Conservation (phyloP, 1,139 yeast genomes). For the Nakaseomyces nivariensis region DNA sequence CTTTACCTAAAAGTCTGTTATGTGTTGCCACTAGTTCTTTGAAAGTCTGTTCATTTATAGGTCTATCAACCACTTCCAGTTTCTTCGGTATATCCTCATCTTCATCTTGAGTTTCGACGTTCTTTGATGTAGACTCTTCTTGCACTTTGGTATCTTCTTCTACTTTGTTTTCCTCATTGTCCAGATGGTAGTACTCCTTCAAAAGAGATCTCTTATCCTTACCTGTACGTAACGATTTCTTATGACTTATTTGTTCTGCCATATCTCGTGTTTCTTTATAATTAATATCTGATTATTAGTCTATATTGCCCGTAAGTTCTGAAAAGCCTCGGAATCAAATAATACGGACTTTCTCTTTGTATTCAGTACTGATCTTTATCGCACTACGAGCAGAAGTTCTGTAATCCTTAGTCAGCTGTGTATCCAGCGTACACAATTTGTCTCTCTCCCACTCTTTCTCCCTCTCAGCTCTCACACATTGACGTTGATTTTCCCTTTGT, state of each 20-base stretch:
- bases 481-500: not conserved
- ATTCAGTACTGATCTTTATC: too few relatives aligned
- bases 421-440: too few relatives aligned
- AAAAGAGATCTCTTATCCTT: constrained; percentile 35
- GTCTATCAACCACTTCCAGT: constrained; percentile 12
- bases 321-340: too few relatives aligned
- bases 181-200: constrained; percentile 36
- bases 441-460: too few relatives aligned
- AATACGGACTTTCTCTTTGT: too few relatives aligned
- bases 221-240: constrained; percentile 26
- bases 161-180: constrained; percentile 14
- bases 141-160: constrained; percentile 6
- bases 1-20: constrained; percentile 33
- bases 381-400: too few relatives aligned
- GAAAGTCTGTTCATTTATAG: constrained; percentile 33
- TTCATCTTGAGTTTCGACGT: constrained; percentile 6
- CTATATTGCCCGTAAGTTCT: too few relatives aligned
- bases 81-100: constrained; percentile 5
- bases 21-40: constrained; percentile 32
- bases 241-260: constrained; percentile 30
- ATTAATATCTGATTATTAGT: too few relatives aligned
- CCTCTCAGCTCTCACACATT: not conserved
- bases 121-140: not conserved
- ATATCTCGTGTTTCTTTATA: constrained; percentile 4
- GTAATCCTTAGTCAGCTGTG: too few relatives aligned